Conservation (phyloP, 768 basidiomycete genomes). For the Trametes coccinea region DNA sequence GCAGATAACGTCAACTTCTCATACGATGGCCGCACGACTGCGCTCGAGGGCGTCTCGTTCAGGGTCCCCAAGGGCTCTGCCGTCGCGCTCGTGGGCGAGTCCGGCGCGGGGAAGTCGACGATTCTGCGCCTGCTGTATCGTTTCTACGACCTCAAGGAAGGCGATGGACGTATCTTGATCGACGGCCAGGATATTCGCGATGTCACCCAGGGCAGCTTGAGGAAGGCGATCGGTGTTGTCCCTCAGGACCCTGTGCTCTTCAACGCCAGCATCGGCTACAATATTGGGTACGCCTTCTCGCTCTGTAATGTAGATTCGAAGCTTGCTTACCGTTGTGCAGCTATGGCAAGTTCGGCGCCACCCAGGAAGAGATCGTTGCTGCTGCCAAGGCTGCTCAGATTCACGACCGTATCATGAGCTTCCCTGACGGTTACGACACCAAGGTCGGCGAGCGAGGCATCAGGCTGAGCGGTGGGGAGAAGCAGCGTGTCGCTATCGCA, state of each 20-base stretch:
- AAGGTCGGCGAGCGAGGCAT: constrained; percentile 90
- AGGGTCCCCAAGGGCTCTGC: constrained; percentile 83
- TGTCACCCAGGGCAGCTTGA: constrained; percentile 77
- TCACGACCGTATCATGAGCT: constrained; percentile 80
- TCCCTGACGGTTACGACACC: constrained; percentile 87
- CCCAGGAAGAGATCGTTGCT: constrained; percentile 71
- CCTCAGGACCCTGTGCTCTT: constrained; percentile 83
- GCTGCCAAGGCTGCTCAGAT: constrained; percentile 84
- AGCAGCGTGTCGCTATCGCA: constrained; percentile 87
- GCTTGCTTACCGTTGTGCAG: constrained; percentile 32
- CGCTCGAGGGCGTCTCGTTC: constrained; percentile 81
- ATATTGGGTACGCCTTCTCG: constrained; percentile 56
- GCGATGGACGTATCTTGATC: constrained; percentile 77
- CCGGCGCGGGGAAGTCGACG: constrained; percentile 81
- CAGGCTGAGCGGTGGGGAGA: constrained; percentile 83
- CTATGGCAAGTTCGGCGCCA: constrained; percentile 76
- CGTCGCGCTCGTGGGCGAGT: constrained; percentile 87
- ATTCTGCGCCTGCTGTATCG: constrained; percentile 86
- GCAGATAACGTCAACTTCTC: constrained; percentile 85
- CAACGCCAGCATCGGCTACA: constrained; percentile 69
- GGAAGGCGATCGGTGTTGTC: constrained; percentile 85
- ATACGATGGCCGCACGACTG: constrained; percentile 71
- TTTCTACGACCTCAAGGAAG: constrained; percentile 86
- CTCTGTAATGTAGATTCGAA: not conserved
- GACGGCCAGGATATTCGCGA: constrained; percentile 88